Conservation (phyloP, 345 rosid species). For the Citrus mangshanensis region DNA sequence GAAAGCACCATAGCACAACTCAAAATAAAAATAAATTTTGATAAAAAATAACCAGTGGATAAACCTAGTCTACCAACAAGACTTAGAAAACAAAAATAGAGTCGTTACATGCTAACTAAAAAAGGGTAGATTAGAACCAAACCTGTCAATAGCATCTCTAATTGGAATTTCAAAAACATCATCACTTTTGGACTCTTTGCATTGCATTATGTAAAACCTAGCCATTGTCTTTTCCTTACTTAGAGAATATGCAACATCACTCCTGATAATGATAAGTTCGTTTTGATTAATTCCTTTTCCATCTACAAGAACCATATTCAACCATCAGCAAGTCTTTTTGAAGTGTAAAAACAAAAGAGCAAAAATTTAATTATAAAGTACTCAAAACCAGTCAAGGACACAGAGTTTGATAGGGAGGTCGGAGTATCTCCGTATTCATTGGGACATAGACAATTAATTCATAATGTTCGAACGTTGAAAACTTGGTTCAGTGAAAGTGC, state of each 20-base stretch:
- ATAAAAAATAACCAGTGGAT: neutral
- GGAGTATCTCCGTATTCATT: neutral
- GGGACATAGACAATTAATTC: neutral
- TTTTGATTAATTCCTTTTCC: conserved; percentile 42
- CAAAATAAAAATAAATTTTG: neutral
- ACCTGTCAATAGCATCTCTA: conserved; percentile 46
- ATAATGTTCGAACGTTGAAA: neutral
- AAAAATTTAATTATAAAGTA: neutral
- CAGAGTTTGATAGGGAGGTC: too few relatives aligned
- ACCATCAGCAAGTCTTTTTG: too few relatives aligned
- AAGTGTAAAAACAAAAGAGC: too few relatives aligned
- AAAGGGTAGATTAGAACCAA: conserved; percentile 15
- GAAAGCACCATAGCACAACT: neutral
- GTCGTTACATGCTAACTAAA: neutral
- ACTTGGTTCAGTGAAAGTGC: neutral
- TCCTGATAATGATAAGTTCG: conserved; percentile 43
- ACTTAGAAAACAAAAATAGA: neutral
- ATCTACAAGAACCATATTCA: neutral
- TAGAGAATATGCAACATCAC: conserved; percentile 46
- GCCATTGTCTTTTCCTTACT: conserved; percentile 45
- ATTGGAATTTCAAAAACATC: conserved; percentile 29
- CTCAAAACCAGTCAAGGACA: neutral
- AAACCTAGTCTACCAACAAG: neutral
- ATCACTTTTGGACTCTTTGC: conserved; percentile 24
- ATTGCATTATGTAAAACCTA: conserved; percentile 53